Evolutionary conservation across 2,329 filamentous ascomycete species (phyloP), one percentile per base, ranked within the genome.

Genomic region (Colletotrichum lentis): DNA sequence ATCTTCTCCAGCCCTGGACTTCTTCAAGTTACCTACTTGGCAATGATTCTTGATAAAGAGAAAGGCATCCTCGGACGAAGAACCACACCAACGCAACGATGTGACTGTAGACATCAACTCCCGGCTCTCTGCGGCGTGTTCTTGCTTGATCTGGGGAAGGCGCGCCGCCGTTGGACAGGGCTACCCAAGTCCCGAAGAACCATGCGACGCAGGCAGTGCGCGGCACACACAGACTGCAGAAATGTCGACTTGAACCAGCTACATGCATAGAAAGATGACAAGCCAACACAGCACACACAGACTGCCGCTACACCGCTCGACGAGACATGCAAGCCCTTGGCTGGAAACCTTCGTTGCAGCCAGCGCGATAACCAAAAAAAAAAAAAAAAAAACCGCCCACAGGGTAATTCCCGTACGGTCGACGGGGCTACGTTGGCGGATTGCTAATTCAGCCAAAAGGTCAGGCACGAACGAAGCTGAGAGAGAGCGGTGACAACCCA

Each of bases 321-420:
- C 31, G 54, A 69, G 52, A 61, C 66, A 69, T 56, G 66, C 66
- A 52, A 56, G 50, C 65, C 66, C 66, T 66, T 60, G 66, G 20
- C 61, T 66, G 16, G 43, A 52, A 61, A 43, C 54, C 52, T 61
- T 14, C 52, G 46, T 44, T 52, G 56, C 55, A 52, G 41, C 43
- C 41, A 52, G 50, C 20, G 24, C 16, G 47, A 61, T 24, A 46
- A 39, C 62, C 43, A n/a, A n/a, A n/a, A n/a, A n/a, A n/a, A n/a
- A n/a, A n/a, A n/a, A n/a, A n/a, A n/a, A n/a, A n/a, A n/a, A 61
- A 41, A 61, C 20, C 55, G 60, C 5, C n/a, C 52, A 53, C 66
- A 61, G 27, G 56, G 62, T 56, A 20, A 27, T 61, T 20, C 62
- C 66, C 56, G 46, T 61, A 37, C 20, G 18, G 22, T 60, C 37